Evolutionary conservation across 768 basidiomycete species (phyloP), one percentile per base, ranked within the genome.

Genomic region (Guyanaporus albipodus): DNA sequence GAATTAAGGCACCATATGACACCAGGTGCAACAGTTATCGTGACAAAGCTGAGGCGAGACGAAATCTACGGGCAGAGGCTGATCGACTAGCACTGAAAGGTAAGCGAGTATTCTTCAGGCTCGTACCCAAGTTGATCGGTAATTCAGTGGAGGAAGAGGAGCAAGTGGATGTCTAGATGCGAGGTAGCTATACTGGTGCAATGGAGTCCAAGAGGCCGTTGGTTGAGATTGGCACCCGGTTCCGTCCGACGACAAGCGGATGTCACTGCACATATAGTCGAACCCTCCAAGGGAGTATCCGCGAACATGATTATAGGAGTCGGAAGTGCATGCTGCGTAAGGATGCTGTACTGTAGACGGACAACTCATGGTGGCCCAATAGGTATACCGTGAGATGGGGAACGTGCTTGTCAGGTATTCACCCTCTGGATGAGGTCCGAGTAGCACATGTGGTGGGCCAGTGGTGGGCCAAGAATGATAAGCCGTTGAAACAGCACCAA

Each of bases 271-370:
- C 45, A 69, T 64, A 51, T 75, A 78, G 42, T 82, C 79, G 59
- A 75, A 81, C 42, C 69, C 72, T 31, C 77, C 68, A 58, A 84
- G 79, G 32, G 82, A 80, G 53, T 79, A 80, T 31, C 82, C 79
- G 48, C 78, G 80, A 52, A 70, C 58, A 52, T 82, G 83, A 51
- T 72, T 70, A 45, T 69, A 64, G 55, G 70, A 71, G 50, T 80
- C 77, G 50, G 77, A 72, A 45, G 76, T 70, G 60, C 75, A 79
- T 45, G 74, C 74, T 22, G 81, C 78, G 53, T 77, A 80, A 50
- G 81, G 76, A 50, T 78, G 80, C 45, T 77, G 74, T 54, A 41
- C 27, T 77, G 79, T 29, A 68, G 69, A 48, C 62, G 57, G 23
- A 71, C 59, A 48, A 67, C 34, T 50, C 22, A 57, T 34, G 24